Evolutionary conservation across 1,139 yeast species (phyloP).

Genomic region (Sugiyamaella sp.): DNA sequence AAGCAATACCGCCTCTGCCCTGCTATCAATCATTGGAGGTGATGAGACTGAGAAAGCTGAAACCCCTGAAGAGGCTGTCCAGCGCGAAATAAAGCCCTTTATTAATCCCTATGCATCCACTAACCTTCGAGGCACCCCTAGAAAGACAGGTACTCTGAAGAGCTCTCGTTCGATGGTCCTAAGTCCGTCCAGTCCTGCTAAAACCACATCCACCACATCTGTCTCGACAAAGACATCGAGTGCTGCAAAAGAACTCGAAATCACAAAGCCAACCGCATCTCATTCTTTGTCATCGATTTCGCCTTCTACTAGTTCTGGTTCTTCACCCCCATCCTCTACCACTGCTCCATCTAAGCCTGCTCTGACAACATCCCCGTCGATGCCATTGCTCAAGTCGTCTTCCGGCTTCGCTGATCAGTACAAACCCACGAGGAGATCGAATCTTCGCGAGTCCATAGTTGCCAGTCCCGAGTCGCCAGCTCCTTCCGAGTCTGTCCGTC

Average conservation of each 20-base stretch:
- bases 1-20: conserved; percentile 68
- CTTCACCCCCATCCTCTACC: conserved; percentile 9
- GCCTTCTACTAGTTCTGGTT: too few species aligned
- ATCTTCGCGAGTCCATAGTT: conserved; percentile 32
- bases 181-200: neutral
- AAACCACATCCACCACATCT: neutral
- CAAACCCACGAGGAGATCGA: conserved; percentile 36
- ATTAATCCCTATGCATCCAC: conserved; percentile 57
- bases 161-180: too few species aligned
- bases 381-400: neutral
- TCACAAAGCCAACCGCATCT: conserved; percentile 21
- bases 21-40: conserved; percentile 61
- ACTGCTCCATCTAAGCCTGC: conserved; percentile 2
- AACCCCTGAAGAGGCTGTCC: neutral
- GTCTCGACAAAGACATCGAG: neutral
- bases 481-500: conserved; percentile 19
- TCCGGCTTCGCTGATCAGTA: conserved; percentile 26
- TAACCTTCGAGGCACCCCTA: conserved; percentile 27
- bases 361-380: neutral
- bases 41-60: conserved; percentile 32
- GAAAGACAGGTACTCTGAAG: conserved; percentile 15
- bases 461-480: conserved; percentile 28
- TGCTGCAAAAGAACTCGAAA: conserved; percentile 25
- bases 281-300: conserved; percentile 1
- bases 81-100: conserved; percentile 41